Base-by-base conservation (phyloP, 805 yeast genomes). In the Sungouiella thailandica region DNA sequence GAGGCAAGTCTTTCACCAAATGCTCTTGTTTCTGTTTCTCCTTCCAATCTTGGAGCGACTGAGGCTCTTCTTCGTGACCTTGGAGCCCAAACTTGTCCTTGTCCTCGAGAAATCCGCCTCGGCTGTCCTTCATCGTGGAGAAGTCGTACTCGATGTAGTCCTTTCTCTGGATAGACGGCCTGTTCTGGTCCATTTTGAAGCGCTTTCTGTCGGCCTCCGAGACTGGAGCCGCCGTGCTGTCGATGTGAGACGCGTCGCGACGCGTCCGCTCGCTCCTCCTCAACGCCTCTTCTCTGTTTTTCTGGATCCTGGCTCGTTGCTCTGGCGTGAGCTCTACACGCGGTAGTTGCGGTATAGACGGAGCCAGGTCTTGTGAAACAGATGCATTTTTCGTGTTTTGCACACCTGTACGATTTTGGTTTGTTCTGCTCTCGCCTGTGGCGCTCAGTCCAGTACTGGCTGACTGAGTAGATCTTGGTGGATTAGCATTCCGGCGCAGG, bases 111-210 rank as follows among this genome's bases (percentile, higher is more conserved):
- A 80, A 89, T 15, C 99, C 99, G 47, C 97, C 97, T 49, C 74
- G 72, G 1, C 83, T 66, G 48, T 93, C 96, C 42, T 76, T 75
- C 87, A 94, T 83, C n/a, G 87, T 83, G 2, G 97, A 75, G 46
- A 93, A 75, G 58, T 93, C 97, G 56, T 79, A 85, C 40, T 84
- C 93, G 19, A 84, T 83, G 52, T 83, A 84, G 46, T 83, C 88
- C 22, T 71, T 65, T 32, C 71, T 75, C 37, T 70, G 66, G 17
- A 83, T 73, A 5, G 62, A 48, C 5, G 65, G 68, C 14, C 50
- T 50, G 29, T 47, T 50, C 35, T 39, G 43, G n/a, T 43, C 44
- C 7, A 34, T 35, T 23, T 40, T 39, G 41, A 25, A 39, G 22
- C 28, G 36, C 25, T 31, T 49, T 6, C 31, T 30, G 31, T 35